Evolutionary conservation across 805 yeast species (phyloP).

Genomic region (Candida nonsorbophila): DNA sequence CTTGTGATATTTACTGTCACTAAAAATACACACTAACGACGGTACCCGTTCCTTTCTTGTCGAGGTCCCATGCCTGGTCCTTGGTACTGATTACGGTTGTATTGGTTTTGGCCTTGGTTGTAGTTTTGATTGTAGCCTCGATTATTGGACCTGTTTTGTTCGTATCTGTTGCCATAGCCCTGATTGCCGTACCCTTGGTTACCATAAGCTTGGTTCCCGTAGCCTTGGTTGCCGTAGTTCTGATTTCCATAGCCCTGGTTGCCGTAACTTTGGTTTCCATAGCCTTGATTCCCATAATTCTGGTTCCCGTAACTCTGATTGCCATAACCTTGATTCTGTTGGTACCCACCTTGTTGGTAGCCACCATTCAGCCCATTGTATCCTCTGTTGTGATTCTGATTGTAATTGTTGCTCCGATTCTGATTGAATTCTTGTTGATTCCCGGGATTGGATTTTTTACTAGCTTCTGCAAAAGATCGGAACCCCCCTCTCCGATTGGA

Average conservation of each 20-base stretch:
- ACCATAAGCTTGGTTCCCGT: conserved; percentile 9
- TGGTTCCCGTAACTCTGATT: conserved; percentile 9
- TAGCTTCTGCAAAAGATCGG: conserved; percentile 20
- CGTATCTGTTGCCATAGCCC: conserved; percentile 5
- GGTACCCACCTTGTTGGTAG: conserved; percentile 2
- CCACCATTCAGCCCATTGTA: conserved; percentile 1
- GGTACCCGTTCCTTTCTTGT: conserved; percentile 1
- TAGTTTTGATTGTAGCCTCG: conserved; percentile 8
- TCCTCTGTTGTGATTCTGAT: conserved; percentile 3
- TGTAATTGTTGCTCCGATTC: conserved; percentile 12
- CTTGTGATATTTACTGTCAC: too few relatives aligned
- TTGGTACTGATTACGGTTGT: conserved; percentile 2
- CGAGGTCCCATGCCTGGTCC: not conserved
- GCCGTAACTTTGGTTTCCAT: conserved; percentile 9
- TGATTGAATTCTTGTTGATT: conserved; percentile 1
- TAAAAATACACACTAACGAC: too few relatives aligned
- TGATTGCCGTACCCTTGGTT: conserved; percentile 7
- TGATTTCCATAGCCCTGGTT: conserved; percentile 9
- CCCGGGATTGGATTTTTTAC: conserved; percentile 4
- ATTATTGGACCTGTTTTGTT: conserved; percentile 3
- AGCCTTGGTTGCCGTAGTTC: conserved; percentile 6
- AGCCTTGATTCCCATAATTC: conserved; percentile 8
- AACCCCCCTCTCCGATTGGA: conserved; percentile 36
- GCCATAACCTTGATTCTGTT: conserved; percentile 11
- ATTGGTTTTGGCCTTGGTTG: conserved; percentile 9